Conservation (phyloP, 257 asterid genomes). For the Catharanthus roseus region DNA sequence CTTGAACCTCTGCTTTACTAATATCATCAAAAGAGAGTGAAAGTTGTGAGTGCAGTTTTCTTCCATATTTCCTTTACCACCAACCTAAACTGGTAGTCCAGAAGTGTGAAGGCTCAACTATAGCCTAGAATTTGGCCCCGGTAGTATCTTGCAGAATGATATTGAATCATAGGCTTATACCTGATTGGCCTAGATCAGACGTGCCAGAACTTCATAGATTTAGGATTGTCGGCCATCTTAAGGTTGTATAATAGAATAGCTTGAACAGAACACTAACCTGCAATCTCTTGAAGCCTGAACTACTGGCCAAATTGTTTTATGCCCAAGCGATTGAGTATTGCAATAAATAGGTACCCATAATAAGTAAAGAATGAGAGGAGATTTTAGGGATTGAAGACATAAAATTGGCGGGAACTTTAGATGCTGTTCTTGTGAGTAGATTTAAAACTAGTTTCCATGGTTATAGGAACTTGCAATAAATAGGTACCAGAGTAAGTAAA, state of each 20-base stretch:
- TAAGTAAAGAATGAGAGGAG: not conserved
- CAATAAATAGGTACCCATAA: not conserved
- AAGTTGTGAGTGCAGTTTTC: not conserved
- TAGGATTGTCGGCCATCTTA: not conserved
- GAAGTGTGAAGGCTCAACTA: not conserved
- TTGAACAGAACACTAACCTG: not conserved
- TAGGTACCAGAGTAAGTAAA: not conserved
- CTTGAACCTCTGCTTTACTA: slow-evolving; percentile 5
- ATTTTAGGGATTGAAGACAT: not conserved
- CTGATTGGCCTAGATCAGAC: not conserved
- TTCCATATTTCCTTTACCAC: not conserved
- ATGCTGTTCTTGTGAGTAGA: not conserved
- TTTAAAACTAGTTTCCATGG: too few species aligned
- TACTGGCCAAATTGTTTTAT: not conserved
- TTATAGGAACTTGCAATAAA: too few species aligned
- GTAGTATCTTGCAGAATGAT: not conserved
- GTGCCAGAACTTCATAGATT: not conserved
- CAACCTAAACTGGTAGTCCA: not conserved
- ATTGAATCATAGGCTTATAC: not conserved
- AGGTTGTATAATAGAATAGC: not conserved
- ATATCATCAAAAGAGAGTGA: slow-evolving; percentile 1
- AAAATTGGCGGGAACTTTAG: not conserved
- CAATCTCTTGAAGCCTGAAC: not conserved
- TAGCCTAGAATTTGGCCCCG: too few species aligned
- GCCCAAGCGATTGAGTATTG: not conserved